phyloP scores from a whole-genome alignment of 306 rosid species.

The Boehmeria nivea region DNA sequence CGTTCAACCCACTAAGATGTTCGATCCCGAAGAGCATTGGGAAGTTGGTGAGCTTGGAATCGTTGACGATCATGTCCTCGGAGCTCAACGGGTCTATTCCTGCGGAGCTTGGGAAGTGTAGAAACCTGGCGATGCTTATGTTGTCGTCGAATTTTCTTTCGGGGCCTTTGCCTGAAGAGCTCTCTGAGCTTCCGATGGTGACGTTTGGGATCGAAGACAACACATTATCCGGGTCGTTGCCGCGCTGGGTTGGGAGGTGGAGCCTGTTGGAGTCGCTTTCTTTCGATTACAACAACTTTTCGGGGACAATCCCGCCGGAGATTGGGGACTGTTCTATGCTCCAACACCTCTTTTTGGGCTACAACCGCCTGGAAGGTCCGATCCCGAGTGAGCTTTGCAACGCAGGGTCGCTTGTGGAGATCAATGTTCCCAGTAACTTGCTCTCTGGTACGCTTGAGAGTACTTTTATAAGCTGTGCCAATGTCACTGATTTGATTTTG shows the following conservation, averaged over 20 bases:
- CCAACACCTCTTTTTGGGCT: constrained; percentile 62
- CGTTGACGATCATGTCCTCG: constrained; percentile 51
- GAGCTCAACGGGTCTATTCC: constrained; percentile 82
- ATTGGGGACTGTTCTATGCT: constrained; percentile 80
- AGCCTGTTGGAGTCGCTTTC: constrained; percentile 39
- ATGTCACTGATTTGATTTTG: constrained; percentile 63
- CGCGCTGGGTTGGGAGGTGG: constrained; percentile 90
- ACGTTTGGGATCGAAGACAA: constrained; percentile 82
- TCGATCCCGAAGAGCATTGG: constrained; percentile 77
- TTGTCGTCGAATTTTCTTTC: constrained; percentile 76
- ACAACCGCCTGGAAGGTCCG: constrained; percentile 57
- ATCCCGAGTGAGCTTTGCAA: constrained; percentile 77
- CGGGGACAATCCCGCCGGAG: constrained; percentile 70
- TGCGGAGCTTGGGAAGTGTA: constrained; percentile 71
- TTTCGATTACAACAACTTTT: constrained; percentile 61
- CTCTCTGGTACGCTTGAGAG: constrained; percentile 59
- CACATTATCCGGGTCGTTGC: constrained; percentile 71
- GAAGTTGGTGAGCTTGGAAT: constrained; percentile 48
- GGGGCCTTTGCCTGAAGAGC: constrained; percentile 80
- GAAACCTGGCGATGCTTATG: constrained; percentile 53
- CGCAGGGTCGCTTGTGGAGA: constrained; percentile 59
- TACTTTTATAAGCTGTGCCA: constrained; percentile 58
- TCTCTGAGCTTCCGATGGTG: constrained; percentile 58
- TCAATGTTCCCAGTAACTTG: constrained; percentile 62
- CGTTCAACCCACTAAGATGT: constrained; percentile 79